Conservation (phyloP, 768 basidiomycete species). For the Russula vinacea region DNA sequence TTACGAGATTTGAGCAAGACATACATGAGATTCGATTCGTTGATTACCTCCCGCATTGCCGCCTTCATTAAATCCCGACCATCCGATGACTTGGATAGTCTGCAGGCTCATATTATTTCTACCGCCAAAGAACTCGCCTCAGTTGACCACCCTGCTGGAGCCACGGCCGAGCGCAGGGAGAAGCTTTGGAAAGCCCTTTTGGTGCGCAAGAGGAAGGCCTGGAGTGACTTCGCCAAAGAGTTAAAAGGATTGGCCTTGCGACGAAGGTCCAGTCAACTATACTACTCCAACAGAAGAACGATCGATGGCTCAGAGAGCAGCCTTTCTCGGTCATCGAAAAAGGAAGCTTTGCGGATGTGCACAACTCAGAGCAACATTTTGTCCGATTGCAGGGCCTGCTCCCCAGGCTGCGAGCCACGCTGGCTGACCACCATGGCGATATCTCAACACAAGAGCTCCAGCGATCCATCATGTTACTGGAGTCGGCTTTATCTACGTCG, state of each 20-base stretch:
- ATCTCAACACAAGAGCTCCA: constrained; percentile 84
- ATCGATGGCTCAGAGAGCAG: constrained; percentile 66
- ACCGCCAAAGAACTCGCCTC: constrained; percentile 57
- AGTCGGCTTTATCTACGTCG: constrained; percentile 71
- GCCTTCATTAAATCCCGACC: constrained; percentile 43
- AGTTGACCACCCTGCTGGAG: constrained; percentile 42
- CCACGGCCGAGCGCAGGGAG: constrained; percentile 48
- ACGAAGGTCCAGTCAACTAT: constrained; percentile 67
- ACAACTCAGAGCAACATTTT: constrained; percentile 62
- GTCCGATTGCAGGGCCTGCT: constrained; percentile 60
- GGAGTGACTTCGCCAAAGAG: constrained; percentile 87
- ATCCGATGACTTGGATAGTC: constrained; percentile 48
- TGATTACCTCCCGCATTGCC: constrained; percentile 45
- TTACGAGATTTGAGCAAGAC: constrained; percentile 51
- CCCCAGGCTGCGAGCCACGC: constrained; percentile 57
- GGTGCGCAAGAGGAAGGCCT: constrained; percentile 83
- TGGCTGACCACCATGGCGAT: constrained; percentile 75
- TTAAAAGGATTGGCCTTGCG: constrained; percentile 77
- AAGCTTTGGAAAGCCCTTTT: constrained; percentile 71
- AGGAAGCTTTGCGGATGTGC: constrained; percentile 25
- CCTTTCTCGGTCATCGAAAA: constrained; percentile 38
- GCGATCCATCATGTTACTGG: constrained; percentile 71
- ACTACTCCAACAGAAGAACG: constrained; percentile 52
- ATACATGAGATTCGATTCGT: constrained; percentile 46
- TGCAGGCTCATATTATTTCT: constrained; percentile 61